Base-by-base conservation (phyloP, 441 rosid species). In the Croton laevigatus region DNA sequence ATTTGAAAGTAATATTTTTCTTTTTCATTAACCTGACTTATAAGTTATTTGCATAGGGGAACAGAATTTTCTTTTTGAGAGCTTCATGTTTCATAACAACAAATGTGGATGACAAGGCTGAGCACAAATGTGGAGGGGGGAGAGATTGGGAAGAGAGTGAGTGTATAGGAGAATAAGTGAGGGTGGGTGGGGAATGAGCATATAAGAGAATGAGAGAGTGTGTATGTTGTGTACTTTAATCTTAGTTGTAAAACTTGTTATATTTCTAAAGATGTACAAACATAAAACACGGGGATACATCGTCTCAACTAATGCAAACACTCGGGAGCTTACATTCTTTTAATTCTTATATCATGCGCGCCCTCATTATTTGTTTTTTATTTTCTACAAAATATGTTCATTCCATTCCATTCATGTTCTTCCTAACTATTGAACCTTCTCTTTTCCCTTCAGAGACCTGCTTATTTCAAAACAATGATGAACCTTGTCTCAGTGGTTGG, bases 401-500 rank as follows among this genome's bases (percentile, higher is more conserved):
- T 19, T 44, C 63, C 32, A 27, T 70, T 66, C 36, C 13, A 16
- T 22, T 36, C 54, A 9, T 49, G 59, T 59, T 63, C 53, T 62
- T 71, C 60, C 77, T 65, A 36, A 65, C 73, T 65, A 14, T 54
- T 44, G 57, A 27, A n/a, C 51, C 17, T 32, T 23, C 11, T 75
- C 14, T 32, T 58, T 61, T 71, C 70, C 48, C 46, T 68, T 60
- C 93, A 96, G 99, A 80, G 86, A 72, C 86, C 89, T 66, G 69
- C 75, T 68, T 85, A 80, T 78, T 91, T 96, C 82, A 81, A 79
- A 74, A 81, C 79, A 79, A 80, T 89, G 74, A 83, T 89, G 83
- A 73, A 74, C 66, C 78, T 96, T 83, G 80, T 85, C 67, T 86
- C 90, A 63, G 76, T 80, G 23, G 85, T 84, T 78, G 97, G 97